A percentile compares a stretch with the other conserved stretches of the same genome.
Conservation (phyloP, 768 basidiomycete genomes). For the Leccinum imitatum region DNA sequence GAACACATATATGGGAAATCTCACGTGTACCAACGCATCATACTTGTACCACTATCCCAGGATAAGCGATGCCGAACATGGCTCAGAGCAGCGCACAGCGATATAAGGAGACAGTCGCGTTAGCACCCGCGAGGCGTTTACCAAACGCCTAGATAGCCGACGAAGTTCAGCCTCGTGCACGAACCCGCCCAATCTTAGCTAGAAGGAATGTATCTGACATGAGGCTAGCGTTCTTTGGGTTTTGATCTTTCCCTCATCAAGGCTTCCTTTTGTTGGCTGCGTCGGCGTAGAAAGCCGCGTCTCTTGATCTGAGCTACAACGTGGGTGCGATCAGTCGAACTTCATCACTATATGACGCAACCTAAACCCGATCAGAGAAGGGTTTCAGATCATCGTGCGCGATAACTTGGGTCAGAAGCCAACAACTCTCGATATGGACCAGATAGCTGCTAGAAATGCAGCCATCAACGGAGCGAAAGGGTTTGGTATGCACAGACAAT, state of each 20-base stretch:
- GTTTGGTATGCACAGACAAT: neutral
- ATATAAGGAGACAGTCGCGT: neutral
- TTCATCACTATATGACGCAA: neutral
- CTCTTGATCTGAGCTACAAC: neutral
- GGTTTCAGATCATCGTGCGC: neutral
- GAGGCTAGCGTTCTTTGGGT: slow-evolving; percentile 3
- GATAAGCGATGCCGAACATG: slow-evolving; percentile 12
- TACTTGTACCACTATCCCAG: neutral
- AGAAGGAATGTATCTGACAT: slow-evolving; percentile 12
- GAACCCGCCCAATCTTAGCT: neutral
- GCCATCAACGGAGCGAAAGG: neutral
- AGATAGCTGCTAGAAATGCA: neutral
- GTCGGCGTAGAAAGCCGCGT: neutral
- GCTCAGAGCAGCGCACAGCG: neutral
- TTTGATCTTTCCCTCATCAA: slow-evolving; percentile 10
- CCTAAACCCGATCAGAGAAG: neutral
- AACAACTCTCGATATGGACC: neutral
- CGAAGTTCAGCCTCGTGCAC: neutral
- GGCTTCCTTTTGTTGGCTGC: slow-evolving; percentile 20
- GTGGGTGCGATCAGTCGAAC: neutral
- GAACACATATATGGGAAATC: slow-evolving; percentile 5
- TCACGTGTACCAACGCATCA: neutral
- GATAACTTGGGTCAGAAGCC: neutral
- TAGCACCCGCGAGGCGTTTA: slow-evolving; percentile 15
- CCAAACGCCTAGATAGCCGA: neutral